Evolutionary conservation across 2,329 filamentous ascomycete species (phyloP), one percentile per base, ranked within the genome.

Genomic region (Pyrenophora teres): DNA sequence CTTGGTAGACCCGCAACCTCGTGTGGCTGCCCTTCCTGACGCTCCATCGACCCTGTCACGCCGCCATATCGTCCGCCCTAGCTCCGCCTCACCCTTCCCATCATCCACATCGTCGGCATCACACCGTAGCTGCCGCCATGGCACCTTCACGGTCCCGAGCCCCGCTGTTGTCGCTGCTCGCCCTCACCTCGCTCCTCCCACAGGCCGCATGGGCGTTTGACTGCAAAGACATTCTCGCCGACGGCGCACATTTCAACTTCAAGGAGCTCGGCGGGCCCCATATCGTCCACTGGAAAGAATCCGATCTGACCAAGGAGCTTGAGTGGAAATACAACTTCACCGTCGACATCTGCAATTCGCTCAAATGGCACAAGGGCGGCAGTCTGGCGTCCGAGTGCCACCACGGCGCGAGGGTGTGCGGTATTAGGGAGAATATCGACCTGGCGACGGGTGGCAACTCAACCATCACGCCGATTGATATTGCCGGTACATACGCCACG

Each of bases 281-380:
- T 70, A 83, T 85, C 0, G 85, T 91, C 32, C 80, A 90, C 65
- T 79, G 78, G 61, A 74, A 80, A 30, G 69, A 77, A 12, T 65
- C 70, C 4, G 69, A 76, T 16, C 51, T 70, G 7, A 67, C 66
- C 6, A 80, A 80, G 16, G 80, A 78, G 13, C 78, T 79, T 13
- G 77, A 83, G 23, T 80, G 78, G 54, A 94, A 94, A 72, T 90
- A 86, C 21, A 93, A 90, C 37, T 95, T 91, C 73, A 92, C 89
- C 0, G 70, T 95, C 50, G 88, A 95, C 65, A 80, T 95, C 41
- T 96, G 91, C 76, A 75, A 79, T 45, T 79, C 83, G 6, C 76
- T 96, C 59, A 83, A 83, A 71, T 82, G 83, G 69, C 81, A 80
- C 42, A 83, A 83, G 37, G 82, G 82, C 1, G 64, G 55, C 2